Percentiles rank a stretch among this genome's conserved stretches.
These are phyloP conservation scores for Funneliformis mosseae DNA, from an alignment of 192 early-diverging fungal genomes.

Conservation along the genomic window DNA sequence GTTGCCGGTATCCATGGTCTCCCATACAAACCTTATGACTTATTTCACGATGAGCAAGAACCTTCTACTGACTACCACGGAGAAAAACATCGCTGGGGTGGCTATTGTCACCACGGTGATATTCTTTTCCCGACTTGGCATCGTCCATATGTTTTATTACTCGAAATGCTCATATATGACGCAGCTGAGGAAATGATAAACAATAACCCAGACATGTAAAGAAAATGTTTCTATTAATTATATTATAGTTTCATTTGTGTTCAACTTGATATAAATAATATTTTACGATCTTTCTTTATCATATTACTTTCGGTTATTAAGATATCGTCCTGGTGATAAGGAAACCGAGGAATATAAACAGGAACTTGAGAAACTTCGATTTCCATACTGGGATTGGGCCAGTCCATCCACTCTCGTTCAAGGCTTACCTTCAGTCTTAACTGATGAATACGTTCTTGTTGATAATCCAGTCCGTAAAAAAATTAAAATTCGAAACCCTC, in stretches of 20 bases:
- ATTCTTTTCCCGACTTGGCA: not conserved
- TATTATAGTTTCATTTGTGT: not conserved
- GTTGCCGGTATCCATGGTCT: conserved; percentile 11
- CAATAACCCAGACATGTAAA: not conserved
- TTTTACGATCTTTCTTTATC: not conserved
- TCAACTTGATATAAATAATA: too few species aligned
- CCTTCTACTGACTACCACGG: not conserved
- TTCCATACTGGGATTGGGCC: conserved; percentile 31
- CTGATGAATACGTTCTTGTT: conserved; percentile 12
- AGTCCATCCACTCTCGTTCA: conserved; percentile 2
- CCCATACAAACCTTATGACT: conserved; percentile 13
- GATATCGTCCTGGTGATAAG: not conserved
- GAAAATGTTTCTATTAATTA: not conserved
- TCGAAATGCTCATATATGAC: conserved; percentile 14
- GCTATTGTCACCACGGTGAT: too few species aligned
- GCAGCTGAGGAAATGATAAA: not conserved
- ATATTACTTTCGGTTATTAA: not conserved
- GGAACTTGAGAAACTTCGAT: conserved; percentile 16
- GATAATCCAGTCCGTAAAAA: not conserved
- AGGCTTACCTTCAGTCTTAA: conserved; percentile 14
- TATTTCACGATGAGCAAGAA: not conserved
- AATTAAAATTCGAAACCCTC: conserved; percentile 4
- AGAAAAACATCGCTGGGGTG: too few species aligned
- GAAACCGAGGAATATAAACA: conserved; percentile 22
- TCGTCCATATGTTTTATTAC: conserved; percentile 26